Evolutionary conservation across 345 rosid genomes (phyloP).

Genomic region (Bruguiera sexangula): DNA sequence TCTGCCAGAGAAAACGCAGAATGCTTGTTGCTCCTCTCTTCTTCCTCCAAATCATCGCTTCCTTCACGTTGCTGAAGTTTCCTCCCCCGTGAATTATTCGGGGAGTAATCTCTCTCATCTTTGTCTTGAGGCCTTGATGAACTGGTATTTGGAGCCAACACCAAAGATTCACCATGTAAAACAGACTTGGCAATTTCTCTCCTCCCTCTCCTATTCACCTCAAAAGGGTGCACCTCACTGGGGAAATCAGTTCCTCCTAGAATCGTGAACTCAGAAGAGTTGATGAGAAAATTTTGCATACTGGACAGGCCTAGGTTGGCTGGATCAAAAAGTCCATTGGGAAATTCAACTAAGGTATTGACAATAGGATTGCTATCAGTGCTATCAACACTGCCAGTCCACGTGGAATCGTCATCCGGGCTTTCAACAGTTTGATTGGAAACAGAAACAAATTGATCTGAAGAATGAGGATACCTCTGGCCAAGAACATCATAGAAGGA

Average conservation of each 20-base stretch:
- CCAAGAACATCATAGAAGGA: constrained; percentile 64
- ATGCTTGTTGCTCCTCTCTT: constrained; percentile 46
- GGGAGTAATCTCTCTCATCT: constrained; percentile 13
- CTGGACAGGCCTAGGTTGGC: not conserved
- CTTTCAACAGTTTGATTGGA: not conserved
- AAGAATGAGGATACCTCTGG: constrained; percentile 39
- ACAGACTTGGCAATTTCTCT: constrained; percentile 11
- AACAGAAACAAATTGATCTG: constrained; percentile 6
- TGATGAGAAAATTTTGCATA: constrained; percentile 1
- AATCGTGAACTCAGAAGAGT: constrained; percentile 22
- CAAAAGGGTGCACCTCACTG: constrained; percentile 5
- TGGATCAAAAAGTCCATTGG: not conserved
- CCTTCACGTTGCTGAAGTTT: constrained; percentile 36
- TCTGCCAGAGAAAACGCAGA: constrained; percentile 43
- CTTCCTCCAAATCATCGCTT: constrained; percentile 25
- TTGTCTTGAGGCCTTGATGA: constrained; percentile 9
- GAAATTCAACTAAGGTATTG: constrained; percentile 4
- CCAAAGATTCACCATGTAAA: not conserved
- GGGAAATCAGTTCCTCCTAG: constrained; percentile 21
- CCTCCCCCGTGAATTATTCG: constrained; percentile 25
- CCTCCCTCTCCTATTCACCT: not conserved
- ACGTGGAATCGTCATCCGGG: constrained; percentile 18
- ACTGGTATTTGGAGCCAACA: constrained; percentile 2
- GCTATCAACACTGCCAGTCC: constrained; percentile 18
- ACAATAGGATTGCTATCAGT: constrained; percentile 1